These are phyloP conservation scores for Astragalus membranaceus DNA, from an alignment of 306 rosid genomes.

Conservation along the genomic window DNA sequence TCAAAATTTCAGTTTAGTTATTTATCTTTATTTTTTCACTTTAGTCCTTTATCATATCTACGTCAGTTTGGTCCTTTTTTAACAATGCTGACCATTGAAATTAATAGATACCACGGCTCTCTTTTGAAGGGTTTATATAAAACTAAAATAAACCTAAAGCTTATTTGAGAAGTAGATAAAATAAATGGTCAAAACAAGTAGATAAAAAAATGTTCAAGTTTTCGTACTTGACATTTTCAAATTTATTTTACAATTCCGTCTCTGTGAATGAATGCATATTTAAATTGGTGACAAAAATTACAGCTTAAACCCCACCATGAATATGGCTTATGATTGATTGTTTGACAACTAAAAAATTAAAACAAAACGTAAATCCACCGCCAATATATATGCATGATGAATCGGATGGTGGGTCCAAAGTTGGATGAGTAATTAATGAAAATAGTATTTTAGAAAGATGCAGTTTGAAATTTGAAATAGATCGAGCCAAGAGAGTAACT, in stretches of 20 bases:
- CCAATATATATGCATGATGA: constrained; percentile 23
- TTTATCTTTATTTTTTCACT: too few species aligned
- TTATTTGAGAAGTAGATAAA: too few species aligned
- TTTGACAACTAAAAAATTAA: constrained; percentile 17
- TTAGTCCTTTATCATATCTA: too few species aligned
- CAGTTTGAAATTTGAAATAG: neutral
- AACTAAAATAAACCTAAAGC: too few species aligned
- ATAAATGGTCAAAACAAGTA: neutral
- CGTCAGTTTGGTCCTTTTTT: too few species aligned
- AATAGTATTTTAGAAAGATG: constrained; percentile 21
- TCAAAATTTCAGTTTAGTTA: too few species aligned
- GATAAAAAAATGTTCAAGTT: neutral
- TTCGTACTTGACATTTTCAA: neutral
- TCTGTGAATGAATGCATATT: neutral
- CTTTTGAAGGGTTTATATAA: too few species aligned
- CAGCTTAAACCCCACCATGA: neutral
- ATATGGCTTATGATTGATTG: constrained; percentile 8
- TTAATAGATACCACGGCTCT: too few species aligned
- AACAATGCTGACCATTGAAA: too few species aligned
- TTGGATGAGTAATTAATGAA: constrained; percentile 35
- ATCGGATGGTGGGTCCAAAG: constrained; percentile 29
- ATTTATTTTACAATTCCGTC: neutral
- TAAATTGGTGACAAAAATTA: neutral
- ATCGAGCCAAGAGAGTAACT: neutral
- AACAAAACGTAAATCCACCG: constrained; percentile 18